Base-by-base conservation (phyloP, 192 early-diverging fungal species). In the Entomortierella beljakovae region DNA sequence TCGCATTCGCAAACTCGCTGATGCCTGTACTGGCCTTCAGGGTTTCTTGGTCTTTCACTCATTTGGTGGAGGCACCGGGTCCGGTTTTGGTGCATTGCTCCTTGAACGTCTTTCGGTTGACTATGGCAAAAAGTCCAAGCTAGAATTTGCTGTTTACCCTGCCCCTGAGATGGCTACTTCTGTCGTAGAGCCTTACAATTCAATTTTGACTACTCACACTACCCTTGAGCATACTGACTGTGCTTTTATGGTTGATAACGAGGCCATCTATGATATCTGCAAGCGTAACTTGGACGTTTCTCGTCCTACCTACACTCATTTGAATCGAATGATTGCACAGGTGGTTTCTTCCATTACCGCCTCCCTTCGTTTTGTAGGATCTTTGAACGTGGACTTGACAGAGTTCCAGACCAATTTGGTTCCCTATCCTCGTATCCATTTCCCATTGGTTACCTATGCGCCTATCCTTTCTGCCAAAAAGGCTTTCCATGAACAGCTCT, bases 371-470 rank as follows among this genome's bases (percentile, higher is more conserved):
- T 99, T 99, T 87, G 92, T 94, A 73, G 97, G 97, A 76, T 99
- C 97, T 33, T 91, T 99, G 72, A 99, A 99, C 83, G 97, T 99
- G 55, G 97, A 99, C 71, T 87, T 99, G 88, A 98, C 91, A 81
- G 97, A 99, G 88, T 99, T 99, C 94, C 97, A 99, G 88, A 99
- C 97, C 84, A 99, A 99, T 91, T 87, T 99, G 88, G 97, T 99
- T 37, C 97, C 97, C 61, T 99, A 97, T 88, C 97, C 97, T 67
- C 96, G 97, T 83, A 99, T 99, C 83, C 92, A 98, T 86, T 99
- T 98, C 92, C 97, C 97, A 40, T 86, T 99, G 81, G 97, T 97
- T 48, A 97, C 97, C 64, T 99, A 99, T 80, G 95, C 97, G 26
- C 97, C 93, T 29, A 92, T 99, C 79, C 93, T 97, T 67, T 95